Percentiles rank a stretch among this genome's conserved stretches.
phyloP scores from a whole-genome alignment of 345 rosid species.

The Eutrema yunnanense region DNA sequence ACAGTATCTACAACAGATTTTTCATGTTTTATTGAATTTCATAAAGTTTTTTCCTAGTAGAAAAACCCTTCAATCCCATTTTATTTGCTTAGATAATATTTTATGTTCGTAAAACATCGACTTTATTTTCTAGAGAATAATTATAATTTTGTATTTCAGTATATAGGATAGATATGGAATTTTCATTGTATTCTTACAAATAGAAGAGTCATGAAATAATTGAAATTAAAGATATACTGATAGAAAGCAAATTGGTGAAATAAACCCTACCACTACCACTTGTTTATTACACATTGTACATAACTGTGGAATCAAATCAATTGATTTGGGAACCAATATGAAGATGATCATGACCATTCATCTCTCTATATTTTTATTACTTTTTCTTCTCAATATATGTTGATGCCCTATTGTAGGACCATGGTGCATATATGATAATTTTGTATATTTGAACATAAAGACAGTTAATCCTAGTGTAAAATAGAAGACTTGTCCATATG shows the following conservation, averaged over 20 bases:
- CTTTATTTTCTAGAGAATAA: no score
- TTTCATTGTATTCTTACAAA: no score
- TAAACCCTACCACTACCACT: constrained; percentile 33
- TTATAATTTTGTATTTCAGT: no score
- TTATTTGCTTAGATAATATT: no score
- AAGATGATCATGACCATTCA: constrained; percentile 28
- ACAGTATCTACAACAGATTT: no score
- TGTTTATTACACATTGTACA: constrained; percentile 26
- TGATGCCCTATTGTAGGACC: constrained; percentile 26
- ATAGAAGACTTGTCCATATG: background rate
- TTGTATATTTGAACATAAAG: background rate
- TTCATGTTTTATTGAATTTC: no score
- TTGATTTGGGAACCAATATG: constrained; percentile 22
- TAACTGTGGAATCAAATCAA: constrained; percentile 29
- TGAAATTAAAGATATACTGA: constrained; percentile 1
- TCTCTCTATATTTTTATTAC: background rate
- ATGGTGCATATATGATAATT: constrained; percentile 3
- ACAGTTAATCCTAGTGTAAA: background rate
- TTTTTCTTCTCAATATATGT: constrained; percentile 6
- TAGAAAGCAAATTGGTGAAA: constrained; percentile 11
- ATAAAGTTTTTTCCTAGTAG: no score
- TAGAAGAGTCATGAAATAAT: constrained; percentile 7
- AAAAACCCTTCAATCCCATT: no score
- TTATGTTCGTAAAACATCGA: no score
- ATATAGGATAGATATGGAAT: no score